Base-by-base conservation (phyloP, 169 alveolate species). In the Babesia caballi region DNA sequence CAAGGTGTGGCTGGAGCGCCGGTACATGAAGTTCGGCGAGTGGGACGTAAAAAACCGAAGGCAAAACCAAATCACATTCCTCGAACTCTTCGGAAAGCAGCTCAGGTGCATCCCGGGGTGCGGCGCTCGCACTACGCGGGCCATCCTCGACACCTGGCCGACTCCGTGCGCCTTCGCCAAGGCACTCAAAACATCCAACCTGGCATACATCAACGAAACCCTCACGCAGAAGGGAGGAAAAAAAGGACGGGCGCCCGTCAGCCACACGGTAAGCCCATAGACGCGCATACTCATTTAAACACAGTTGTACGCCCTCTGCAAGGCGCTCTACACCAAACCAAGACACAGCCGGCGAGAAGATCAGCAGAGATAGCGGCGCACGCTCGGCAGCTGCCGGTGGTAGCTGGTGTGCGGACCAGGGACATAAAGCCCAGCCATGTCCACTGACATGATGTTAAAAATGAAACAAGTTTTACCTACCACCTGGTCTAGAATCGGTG, bases 71-170 rank as follows among this genome's bases (percentile, higher is more conserved):
- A 53, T 90, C 51, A 84, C 94, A n/a, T 88, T 83, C 53, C 66
- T 61, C 19, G 94, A 91, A 23, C 63, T 86, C 14, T 91, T 91
- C 74, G 95, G 95, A 4, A 88, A 73, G 38, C 95, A 91, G 47
- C 75, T 91, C 9, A 56, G 95, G 63, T 63, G 69, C 35, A 81
- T 81, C n/a, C 88, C 88, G 23, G 83, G 82, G 65, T 82, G 94
- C 44, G 92, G 95, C 19, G 84, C 94, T 17, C 90, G 72, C 59
- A 85, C 93, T 12, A 91, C 95, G 6, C 90, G 69, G 52, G 78
- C 92, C 7, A 81, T 91, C 21, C 76, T 91, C 25, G 66, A 74
- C 5, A 50, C 83, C 23, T 91, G 95, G 95, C 93, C 95, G 28
- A 90, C 95, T 9, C 95, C 95, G 8, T 54, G 68, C 63, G 57